These are phyloP conservation scores for Piper betle DNA, from an alignment of 164 flowering plant species.

Conservation along the genomic window DNA sequence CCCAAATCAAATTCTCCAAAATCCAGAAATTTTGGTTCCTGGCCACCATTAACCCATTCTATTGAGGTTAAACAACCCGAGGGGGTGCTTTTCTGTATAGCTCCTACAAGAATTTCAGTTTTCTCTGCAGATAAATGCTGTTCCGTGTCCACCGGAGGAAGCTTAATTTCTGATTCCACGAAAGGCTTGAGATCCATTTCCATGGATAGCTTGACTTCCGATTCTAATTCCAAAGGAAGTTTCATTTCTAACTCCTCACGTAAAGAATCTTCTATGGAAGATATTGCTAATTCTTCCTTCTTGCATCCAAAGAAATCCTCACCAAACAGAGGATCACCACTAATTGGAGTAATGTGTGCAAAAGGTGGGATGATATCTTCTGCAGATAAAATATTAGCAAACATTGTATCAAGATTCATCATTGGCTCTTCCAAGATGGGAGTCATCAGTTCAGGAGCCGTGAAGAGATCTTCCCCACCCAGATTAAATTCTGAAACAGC, in stretches of 20 bases:
- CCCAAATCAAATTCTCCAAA: constrained; percentile 50
- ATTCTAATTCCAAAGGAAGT: too few relatives aligned
- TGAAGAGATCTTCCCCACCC: constrained; percentile 71
- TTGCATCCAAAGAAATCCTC: constrained; percentile 69
- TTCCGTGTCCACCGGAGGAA: constrained; percentile 33
- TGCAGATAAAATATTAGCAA: constrained; percentile 57
- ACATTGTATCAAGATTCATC: constrained; percentile 42
- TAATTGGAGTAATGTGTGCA: constrained; percentile 40
- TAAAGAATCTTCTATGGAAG: constrained; percentile 29
- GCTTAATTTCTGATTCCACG: constrained; percentile 22
- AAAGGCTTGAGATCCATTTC: too few relatives aligned
- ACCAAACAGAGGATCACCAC: constrained; percentile 41
- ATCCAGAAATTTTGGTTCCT: constrained; percentile 49
- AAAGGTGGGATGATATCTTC: constrained; percentile 34
- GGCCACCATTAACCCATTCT: constrained; percentile 41
- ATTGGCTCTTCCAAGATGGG: constrained; percentile 61
- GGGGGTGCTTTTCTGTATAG: constrained; percentile 59
- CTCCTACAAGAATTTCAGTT: constrained; percentile 9
- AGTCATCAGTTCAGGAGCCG: constrained; percentile 47
- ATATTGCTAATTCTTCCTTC: constrained; percentile 61
- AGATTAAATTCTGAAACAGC: constrained; percentile 59
- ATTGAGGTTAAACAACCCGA: constrained; percentile 55
- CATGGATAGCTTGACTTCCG: too few relatives aligned
- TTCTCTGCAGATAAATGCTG: constrained; percentile 25
- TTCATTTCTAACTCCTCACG: constrained; percentile 15